Base-by-base conservation (phyloP, 306 rosid species). In the Cicer judaicum region DNA sequence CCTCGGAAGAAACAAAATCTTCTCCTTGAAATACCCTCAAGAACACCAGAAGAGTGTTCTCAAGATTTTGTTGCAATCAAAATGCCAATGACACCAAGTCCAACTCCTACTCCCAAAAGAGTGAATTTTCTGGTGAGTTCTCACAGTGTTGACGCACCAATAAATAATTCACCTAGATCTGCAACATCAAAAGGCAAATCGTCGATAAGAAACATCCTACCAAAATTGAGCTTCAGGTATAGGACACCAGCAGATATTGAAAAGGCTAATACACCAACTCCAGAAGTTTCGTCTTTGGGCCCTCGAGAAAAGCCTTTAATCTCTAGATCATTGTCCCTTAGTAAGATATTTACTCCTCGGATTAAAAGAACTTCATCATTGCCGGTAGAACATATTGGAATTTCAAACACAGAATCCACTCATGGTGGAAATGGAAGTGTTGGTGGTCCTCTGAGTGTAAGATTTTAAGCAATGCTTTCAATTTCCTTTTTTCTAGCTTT, bases 361-460 rank as follows among this genome's bases (percentile, higher is more conserved):
- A 87, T 88, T 61, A 95, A 90, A 84, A 86, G 94, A 88, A 89
- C 97, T 15, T 90, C 98, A 5, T 95, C 99, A 41, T 84, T 95
- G 64, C 99, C 98, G 4, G 88, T 74, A 11, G 89, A 89, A 81
- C 93, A 91, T 48, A 57, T 90, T 72, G 80, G 83, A 76, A 83
- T 68, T 68, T 81, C 86, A 68, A 87, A 80, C 70, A 46, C 79
- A 1, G 97, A 90, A 75, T 90, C 97, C 29, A 73, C 86, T 73
- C 94, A 85, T 75, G 87, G 84, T 81, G 97, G 90, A 88, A 85
- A 81, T 81, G 96, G 90, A 88, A 86, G 84, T 76, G 77, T 82
- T 16, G 92, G 82, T 53, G 72, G 89, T 66, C 54, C 88, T 68
- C 77, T 65, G 67, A 83, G 71, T 61, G 99, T 90, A 82, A 83